Percentiles rank a stretch among this genome's conserved stretches.
These are phyloP conservation scores for Hyaloscypha bicolor DNA, from an alignment of 495 filamentous ascomycete genomes.

Conservation along the genomic window DNA sequence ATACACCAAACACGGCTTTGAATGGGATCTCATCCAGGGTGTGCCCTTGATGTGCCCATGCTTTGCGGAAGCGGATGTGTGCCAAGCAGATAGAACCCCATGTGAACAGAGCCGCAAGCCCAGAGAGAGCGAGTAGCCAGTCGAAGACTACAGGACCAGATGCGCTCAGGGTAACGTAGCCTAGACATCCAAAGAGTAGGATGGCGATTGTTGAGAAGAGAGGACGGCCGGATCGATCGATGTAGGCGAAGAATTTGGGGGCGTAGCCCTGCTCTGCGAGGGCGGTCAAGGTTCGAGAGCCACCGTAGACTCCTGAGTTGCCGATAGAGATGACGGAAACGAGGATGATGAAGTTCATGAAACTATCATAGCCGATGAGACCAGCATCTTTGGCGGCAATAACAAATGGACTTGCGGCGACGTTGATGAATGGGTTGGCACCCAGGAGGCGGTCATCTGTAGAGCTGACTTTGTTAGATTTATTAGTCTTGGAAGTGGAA, in stretches of 20 bases:
- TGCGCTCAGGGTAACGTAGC: conserved; percentile 50
- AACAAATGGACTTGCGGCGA: conserved; percentile 74
- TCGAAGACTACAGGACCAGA: conserved; percentile 53
- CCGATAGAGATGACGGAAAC: conserved; percentile 69
- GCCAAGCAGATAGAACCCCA: conserved; percentile 56
- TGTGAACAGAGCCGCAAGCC: conserved; percentile 57
- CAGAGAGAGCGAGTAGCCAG: conserved; percentile 61
- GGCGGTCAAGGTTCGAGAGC: conserved; percentile 69
- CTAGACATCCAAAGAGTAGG: conserved; percentile 53
- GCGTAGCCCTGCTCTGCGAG: conserved; percentile 60
- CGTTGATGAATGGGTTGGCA: conserved; percentile 45
- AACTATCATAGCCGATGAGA: conserved; percentile 64
- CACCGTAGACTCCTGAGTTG: conserved; percentile 68
- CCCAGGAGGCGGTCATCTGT: conserved; percentile 54
- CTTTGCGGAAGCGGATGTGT: conserved; percentile 61
- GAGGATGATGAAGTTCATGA: conserved; percentile 77
- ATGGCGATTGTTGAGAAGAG: conserved; percentile 48
- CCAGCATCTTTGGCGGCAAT: conserved; percentile 68
- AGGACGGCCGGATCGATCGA: conserved; percentile 62
- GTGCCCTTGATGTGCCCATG: conserved; percentile 65
- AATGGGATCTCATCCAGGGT: conserved; percentile 72
- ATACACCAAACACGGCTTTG: conserved; percentile 63
- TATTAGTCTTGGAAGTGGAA: neutral
- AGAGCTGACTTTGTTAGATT: conserved; percentile 25
- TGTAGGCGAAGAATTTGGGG: conserved; percentile 59